phyloP scores from a whole-genome alignment of 352 stramenopile genomes.

The Phytophthora pisi region DNA sequence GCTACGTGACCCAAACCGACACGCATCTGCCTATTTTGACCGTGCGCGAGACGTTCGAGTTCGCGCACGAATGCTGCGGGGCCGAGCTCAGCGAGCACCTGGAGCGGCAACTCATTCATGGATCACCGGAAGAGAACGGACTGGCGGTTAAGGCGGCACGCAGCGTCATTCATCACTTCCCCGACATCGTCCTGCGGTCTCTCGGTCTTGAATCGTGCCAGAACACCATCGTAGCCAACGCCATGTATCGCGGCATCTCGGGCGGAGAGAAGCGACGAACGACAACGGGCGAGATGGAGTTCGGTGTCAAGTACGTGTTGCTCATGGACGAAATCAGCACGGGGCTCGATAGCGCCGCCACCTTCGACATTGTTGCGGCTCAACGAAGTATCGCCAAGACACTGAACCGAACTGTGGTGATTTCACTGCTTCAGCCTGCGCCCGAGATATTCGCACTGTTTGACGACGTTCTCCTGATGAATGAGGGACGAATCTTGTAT shows the following conservation, averaged over 20 bases:
- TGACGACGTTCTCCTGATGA: conserved; percentile 81
- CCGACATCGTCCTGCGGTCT: conserved; percentile 51
- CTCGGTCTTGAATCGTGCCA: conserved; percentile 37
- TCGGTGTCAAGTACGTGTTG: conserved; percentile 66
- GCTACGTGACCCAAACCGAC: conserved; percentile 51
- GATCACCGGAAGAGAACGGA: conserved; percentile 44
- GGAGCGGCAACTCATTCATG: conserved; percentile 35
- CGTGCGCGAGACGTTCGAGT: conserved; percentile 79
- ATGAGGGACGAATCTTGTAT: conserved; percentile 35
- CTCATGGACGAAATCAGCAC: conserved; percentile 64
- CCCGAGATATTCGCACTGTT: conserved; percentile 87
- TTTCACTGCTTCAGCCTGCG: conserved; percentile 81
- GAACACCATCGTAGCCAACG: conserved; percentile 46
- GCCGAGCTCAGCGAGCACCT: conserved; percentile 28
- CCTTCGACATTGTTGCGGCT: conserved; percentile 73
- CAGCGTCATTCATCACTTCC: conserved; percentile 47
- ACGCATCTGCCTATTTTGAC: conserved; percentile 32
- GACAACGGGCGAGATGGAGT: conserved; percentile 83
- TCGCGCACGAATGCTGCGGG: conserved; percentile 81
- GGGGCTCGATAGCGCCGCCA: conserved; percentile 43
- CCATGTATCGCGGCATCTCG: conserved; percentile 51
- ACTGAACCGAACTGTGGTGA: conserved; percentile 35
- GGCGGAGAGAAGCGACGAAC: conserved; percentile 88
- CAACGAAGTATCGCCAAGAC: conserved; percentile 55
- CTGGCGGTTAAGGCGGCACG: conserved; percentile 35